Conservation (phyloP, 352 stramenopile genomes). For the Globisporangium spinosum region DNA sequence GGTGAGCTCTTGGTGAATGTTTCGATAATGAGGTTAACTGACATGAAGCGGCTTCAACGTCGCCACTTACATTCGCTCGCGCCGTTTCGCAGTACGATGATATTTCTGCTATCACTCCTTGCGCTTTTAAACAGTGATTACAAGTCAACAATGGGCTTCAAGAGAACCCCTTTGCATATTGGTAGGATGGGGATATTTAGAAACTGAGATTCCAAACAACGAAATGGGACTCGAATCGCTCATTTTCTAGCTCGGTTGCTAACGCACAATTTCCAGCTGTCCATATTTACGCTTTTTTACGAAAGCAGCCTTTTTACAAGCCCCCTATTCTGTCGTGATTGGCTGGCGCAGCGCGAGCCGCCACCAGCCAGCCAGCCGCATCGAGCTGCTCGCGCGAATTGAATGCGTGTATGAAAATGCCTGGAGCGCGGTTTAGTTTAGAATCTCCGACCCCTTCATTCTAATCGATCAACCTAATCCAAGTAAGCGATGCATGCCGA, state of each 20-base stretch:
- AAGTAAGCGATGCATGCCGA: constrained; percentile 29
- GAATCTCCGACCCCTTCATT: constrained; percentile 37
- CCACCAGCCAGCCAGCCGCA: background rate
- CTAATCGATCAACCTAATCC: constrained; percentile 36
- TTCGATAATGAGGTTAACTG: background rate
- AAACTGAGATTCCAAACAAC: background rate
- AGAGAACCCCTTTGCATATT: too few relatives aligned
- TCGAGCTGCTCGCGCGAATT: background rate
- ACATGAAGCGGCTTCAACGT: background rate
- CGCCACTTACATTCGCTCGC: background rate
- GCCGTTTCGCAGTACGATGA: background rate
- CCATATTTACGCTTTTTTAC: constrained; percentile 6
- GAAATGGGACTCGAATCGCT: background rate
- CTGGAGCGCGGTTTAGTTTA: constrained; percentile 5
- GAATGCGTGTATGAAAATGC: background rate
- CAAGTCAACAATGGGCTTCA: background rate
- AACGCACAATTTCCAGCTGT: background rate
- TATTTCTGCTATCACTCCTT: background rate
- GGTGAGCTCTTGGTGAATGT: background rate
- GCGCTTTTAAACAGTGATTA: background rate
- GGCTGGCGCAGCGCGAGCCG: constrained; percentile 11
- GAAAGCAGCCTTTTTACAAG: constrained; percentile 10
- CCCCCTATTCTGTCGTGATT: constrained; percentile 1
- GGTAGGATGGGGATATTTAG: background rate
- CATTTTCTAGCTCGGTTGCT: background rate